phyloP scores from a whole-genome alignment of 257 asterid genomes.

The Datura wrightii region DNA sequence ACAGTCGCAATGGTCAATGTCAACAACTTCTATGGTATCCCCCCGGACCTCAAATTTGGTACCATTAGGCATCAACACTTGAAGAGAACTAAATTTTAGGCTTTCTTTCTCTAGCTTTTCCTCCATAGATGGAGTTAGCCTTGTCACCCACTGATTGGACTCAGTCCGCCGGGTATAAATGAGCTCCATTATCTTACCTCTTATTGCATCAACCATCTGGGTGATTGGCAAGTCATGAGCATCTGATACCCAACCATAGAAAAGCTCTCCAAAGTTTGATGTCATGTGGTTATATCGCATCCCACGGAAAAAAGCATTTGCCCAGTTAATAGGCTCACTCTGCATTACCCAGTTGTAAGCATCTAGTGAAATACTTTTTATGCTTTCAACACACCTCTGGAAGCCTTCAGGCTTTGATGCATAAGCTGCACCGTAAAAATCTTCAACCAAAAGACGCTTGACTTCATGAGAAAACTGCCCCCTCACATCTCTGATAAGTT shows the following conservation, averaged over 20 bases:
- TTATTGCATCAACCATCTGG: conserved; percentile 85
- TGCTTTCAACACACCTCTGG: conserved; percentile 69
- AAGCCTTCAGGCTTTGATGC: conserved; percentile 74
- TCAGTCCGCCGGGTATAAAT: conserved; percentile 63
- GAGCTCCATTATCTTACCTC: conserved; percentile 72
- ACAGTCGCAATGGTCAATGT: conserved; percentile 67
- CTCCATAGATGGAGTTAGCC: conserved; percentile 87
- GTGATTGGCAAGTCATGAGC: conserved; percentile 94
- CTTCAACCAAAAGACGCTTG: conserved; percentile 83
- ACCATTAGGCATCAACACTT: conserved; percentile 51
- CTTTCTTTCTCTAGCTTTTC: conserved; percentile 71
- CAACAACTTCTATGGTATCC: conserved; percentile 70
- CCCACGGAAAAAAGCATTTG: conserved; percentile 81
- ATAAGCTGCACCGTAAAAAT: conserved; percentile 72
- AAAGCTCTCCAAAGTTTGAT: conserved; percentile 82
- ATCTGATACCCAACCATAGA: conserved; percentile 87
- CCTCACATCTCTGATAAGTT: conserved; percentile 72
- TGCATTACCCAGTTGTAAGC: conserved; percentile 88
- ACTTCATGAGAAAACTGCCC: conserved; percentile 91
- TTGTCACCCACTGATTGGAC: conserved; percentile 67
- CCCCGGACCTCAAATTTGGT: conserved; percentile 78
- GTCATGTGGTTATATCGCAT: conserved; percentile 80
- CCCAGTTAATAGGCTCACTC: conserved; percentile 94
- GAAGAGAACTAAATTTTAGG: conserved; percentile 56
- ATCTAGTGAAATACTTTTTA: conserved; percentile 73